Evolutionary conservation across 78 protist genomes (phyloP).

Genomic region (slime mould (Dictyostelium discoideum)): DNA sequence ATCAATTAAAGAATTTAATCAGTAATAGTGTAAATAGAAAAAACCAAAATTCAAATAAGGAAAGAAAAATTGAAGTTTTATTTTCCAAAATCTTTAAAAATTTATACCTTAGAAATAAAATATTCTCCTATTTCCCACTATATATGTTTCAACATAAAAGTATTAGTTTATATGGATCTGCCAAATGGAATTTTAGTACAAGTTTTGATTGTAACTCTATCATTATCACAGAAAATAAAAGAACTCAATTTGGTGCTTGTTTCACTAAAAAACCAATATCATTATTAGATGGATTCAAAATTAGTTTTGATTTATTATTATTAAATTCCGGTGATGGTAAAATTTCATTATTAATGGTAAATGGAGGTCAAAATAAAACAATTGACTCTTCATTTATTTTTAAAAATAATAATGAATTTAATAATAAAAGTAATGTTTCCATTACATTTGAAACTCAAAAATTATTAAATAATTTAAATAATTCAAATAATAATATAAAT

Average conservation of each 20-base stretch:
- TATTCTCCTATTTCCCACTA: background rate
- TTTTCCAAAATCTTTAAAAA: background rate
- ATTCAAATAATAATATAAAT: too few species aligned
- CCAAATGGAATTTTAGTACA: background rate
- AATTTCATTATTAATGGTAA: background rate
- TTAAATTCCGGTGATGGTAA: background rate
- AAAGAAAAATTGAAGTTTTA: background rate
- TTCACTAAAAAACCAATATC: background rate
- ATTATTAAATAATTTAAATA: too few species aligned
- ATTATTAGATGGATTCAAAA: background rate
- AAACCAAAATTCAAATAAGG: background rate
- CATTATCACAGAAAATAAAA: background rate
- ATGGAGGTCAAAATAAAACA: background rate
- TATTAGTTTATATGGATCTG: background rate
- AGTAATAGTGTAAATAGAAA: background rate
- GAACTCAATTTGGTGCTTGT: background rate
- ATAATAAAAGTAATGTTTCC: background rate
- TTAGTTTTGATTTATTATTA: background rate
- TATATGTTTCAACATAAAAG: background rate
- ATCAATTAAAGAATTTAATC: background rate
- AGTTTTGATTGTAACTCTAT: background rate
- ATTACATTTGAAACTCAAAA: background rate
- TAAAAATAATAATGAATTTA: background rate
- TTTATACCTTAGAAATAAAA: background rate
- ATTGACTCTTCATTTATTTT: background rate